Evolutionary conservation across 225 moss, liverwort and hornwort genomes (phyloP), one percentile per base, ranked within the genome.

Genomic region (Marchantia polymorpha): DNA sequence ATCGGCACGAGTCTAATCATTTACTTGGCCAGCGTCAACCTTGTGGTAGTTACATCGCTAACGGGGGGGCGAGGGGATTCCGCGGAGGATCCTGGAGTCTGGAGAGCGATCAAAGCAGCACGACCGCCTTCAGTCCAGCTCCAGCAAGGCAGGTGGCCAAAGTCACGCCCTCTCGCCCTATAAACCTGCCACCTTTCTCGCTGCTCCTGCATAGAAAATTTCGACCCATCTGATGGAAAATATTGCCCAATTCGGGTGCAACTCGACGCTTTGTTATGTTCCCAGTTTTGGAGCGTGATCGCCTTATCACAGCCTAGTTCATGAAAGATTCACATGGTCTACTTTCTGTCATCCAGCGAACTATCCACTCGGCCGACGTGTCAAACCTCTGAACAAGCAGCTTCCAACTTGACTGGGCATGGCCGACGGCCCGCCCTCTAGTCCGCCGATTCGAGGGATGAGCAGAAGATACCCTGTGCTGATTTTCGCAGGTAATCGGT

Each of bases 71-170:
- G 69, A 69, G 69, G 46, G 47, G 47, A 69, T 46, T 69, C 69
- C 46, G 10, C 7, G 56, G 56, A 56, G 2, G 14, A 56, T 56
- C 56, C 56, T 56, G 19, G 14, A 39, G 39, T 39, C 39, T 2
- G 39, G 39, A 48, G 39, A 47, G 27, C 26, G 16, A 69, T 48
- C 23, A 7, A 69, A 19, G 69, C 29, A 46, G 69, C 69, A 69
- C 47, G 69, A 69, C 69, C 69, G 47, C 39, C 47, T 69, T 29
- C 69, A 31, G 46, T 39, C 69, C 69, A 39, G 39, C 39, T 39
- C 39, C 39, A 69, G 69, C 69, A 69, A 10, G 69, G 47, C 69
- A 69, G 69, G 69, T 17, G 46, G 47, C 19, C 69, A 47, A 69
- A 39, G 69, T 69, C 46, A 69, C 47, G 69, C 47, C 15, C 69